phyloP scores from a whole-genome alignment of 2,329 filamentous ascomycete species.

The Dendryphion nanum region DNA sequence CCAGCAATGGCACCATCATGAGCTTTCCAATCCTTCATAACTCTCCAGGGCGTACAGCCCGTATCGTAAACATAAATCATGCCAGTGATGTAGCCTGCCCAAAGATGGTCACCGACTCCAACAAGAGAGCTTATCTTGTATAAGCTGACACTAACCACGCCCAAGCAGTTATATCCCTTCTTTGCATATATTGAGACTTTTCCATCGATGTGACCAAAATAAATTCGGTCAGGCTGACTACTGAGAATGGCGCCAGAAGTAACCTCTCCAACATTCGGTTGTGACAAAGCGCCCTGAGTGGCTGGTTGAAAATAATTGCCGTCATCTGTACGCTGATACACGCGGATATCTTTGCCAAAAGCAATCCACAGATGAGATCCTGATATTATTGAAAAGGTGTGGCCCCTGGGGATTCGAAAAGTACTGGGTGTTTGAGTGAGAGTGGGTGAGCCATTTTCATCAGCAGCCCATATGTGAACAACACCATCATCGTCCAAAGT shows the following conservation, averaged over 20 bases:
- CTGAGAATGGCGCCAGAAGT: slow-evolving; percentile 77
- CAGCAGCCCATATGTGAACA: slow-evolving; percentile 82
- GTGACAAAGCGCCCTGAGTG: slow-evolving; percentile 66
- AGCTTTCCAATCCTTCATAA: slow-evolving; percentile 93
- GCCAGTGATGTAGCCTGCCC: slow-evolving; percentile 93
- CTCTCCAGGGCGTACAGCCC: slow-evolving; percentile 74
- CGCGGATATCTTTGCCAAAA: slow-evolving; percentile 78
- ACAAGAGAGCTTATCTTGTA: slow-evolving; percentile 92
- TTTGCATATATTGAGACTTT: slow-evolving; percentile 92
- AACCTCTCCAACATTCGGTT: slow-evolving; percentile 78
- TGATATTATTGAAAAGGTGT: slow-evolving; percentile 87
- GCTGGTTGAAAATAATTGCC: slow-evolving; percentile 73
- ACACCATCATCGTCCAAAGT: slow-evolving; percentile 87
- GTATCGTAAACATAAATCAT: slow-evolving; percentile 93
- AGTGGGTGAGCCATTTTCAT: slow-evolving; percentile 71
- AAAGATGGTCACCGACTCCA: slow-evolving; percentile 78
- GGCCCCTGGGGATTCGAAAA: slow-evolving; percentile 75
- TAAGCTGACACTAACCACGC: slow-evolving; percentile 78
- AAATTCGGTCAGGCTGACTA: slow-evolving; percentile 74
- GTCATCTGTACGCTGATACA: slow-evolving; percentile 73
- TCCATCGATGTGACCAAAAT: slow-evolving; percentile 88
- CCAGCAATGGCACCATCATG: slow-evolving; percentile 80
- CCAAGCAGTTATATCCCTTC: slow-evolving; percentile 72
- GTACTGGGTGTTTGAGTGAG: slow-evolving; percentile 72
- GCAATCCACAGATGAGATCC: slow-evolving; percentile 85